Evolutionary conservation across 2,329 filamentous ascomycete genomes (phyloP).

Genomic region (Akanthomyces dipterigenus): DNA sequence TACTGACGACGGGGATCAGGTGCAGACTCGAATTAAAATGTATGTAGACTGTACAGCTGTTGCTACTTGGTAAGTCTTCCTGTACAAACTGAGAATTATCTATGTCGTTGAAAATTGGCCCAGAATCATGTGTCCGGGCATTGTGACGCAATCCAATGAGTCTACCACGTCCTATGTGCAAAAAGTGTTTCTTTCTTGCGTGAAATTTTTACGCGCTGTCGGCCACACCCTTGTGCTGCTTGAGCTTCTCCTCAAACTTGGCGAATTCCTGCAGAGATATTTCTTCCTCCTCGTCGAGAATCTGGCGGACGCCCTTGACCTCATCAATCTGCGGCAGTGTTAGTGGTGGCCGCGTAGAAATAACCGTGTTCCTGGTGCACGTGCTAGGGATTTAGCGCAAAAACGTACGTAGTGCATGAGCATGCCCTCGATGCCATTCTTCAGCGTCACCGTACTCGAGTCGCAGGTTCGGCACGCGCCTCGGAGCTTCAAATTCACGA

Average conservation of each 20-base stretch:
- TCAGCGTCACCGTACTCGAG: conserved; percentile 91
- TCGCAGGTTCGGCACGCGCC: conserved; percentile 95
- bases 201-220: not conserved
- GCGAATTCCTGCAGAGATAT: conserved; percentile 81
- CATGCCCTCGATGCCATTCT: conserved; percentile 98
- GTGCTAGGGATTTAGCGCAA: too few species aligned
- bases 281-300: conserved; percentile 87
- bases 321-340: conserved; percentile 69
- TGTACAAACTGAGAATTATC: not conserved
- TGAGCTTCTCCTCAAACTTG: conserved; percentile 83
- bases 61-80: not conserved
- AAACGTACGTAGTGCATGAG: conserved; percentile 83
- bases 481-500: conserved; percentile 78
- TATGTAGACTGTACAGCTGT: not conserved
- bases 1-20: too few species aligned
- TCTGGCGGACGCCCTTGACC: conserved; percentile 85
- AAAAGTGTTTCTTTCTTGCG: not conserved
- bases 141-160: not conserved
- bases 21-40: not conserved
- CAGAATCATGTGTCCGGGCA: not conserved
- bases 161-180: not conserved
- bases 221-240: conserved; percentile 41
- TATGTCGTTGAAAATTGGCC: not conserved
- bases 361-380: too few species aligned
- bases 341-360: conserved; percentile 17